These are phyloP conservation scores for Waitea zeae DNA, from an alignment of 1,284 basidiomycete genomes.

Conservation along the genomic window DNA sequence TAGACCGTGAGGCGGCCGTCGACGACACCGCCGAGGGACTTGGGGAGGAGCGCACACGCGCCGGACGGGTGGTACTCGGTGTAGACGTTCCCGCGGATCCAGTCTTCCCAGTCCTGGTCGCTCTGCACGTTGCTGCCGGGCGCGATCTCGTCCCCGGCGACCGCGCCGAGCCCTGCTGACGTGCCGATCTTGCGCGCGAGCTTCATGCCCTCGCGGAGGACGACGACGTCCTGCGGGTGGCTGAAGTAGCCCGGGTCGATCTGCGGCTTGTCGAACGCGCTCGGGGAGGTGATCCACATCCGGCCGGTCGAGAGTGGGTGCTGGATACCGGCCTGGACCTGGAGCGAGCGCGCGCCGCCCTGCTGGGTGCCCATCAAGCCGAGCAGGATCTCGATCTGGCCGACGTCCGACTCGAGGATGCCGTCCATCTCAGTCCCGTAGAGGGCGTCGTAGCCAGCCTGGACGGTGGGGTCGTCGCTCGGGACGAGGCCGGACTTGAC, in stretches of 20 bases:
- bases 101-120: conserved; percentile 29
- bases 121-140: conserved; percentile 20
- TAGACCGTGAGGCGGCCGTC: conserved; percentile 44
- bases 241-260: conserved; percentile 51
- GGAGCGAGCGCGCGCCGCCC: conserved; percentile 20
- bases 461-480: conserved; percentile 26
- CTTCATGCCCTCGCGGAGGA: conserved; percentile 40
- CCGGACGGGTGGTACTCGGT: conserved; percentile 41
- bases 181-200: conserved; percentile 26
- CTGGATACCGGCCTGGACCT: conserved; percentile 51
- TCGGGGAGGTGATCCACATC: conserved; percentile 26
- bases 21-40: conserved; percentile 45
- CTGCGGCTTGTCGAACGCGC: conserved; percentile 33
- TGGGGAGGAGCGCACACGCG: conserved; percentile 48
- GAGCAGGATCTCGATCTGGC: conserved; percentile 46
- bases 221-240: conserved; percentile 29
- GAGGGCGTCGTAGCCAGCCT: conserved; percentile 46
- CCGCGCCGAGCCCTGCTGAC: conserved; percentile 19
- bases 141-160: conserved; percentile 17
- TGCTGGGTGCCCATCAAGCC: conserved; percentile 28
- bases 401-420: conserved; percentile 24
- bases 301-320: conserved; percentile 36
- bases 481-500: conserved; percentile 27
- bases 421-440: conserved; percentile 30
- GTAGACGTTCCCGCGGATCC: conserved; percentile 20